A percentile compares a stretch with the other conserved stretches of the same genome.
Conservation (phyloP, 2,329 filamentous ascomycete genomes). For the Aureobasidium namibiae region DNA sequence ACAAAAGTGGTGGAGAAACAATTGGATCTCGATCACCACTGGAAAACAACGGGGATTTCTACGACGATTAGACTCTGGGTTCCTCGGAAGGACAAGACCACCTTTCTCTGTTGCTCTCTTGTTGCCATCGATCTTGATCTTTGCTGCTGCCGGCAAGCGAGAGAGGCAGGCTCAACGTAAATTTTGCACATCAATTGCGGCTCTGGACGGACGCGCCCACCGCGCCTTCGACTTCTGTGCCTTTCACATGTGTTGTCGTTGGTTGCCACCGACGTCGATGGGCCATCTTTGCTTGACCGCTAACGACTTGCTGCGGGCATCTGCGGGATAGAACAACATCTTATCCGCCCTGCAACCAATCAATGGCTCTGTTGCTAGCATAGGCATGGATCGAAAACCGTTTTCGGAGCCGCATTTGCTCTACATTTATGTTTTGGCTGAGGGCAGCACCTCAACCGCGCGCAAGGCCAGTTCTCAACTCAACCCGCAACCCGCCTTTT, state of each 20-base stretch:
- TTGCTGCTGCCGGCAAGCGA: background rate
- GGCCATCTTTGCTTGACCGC: background rate
- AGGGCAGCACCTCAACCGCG: background rate
- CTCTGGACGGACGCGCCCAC: too few species aligned
- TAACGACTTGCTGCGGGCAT: background rate
- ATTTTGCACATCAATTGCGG: background rate
- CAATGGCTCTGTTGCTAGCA: background rate
- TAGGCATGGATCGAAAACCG: background rate
- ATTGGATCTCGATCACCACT: background rate
- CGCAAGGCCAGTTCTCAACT: constrained; percentile 4
- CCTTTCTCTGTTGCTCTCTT: background rate
- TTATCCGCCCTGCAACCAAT: background rate
- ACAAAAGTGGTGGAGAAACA: background rate
- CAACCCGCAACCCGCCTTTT: background rate
- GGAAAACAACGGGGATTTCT: background rate
- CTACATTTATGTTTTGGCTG: background rate
- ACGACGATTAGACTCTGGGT: background rate
- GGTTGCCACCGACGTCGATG: constrained; percentile 12
- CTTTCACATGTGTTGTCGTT: background rate
- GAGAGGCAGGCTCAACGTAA: background rate
- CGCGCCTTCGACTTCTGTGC: background rate
- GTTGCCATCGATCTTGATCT: background rate
- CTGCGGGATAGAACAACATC: background rate
- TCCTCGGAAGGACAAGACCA: background rate
- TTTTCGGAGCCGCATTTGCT: constrained; percentile 7